Evolutionary conservation across 2,329 filamentous ascomycete species (phyloP).

Genomic region (Dothistroma septosporum): DNA sequence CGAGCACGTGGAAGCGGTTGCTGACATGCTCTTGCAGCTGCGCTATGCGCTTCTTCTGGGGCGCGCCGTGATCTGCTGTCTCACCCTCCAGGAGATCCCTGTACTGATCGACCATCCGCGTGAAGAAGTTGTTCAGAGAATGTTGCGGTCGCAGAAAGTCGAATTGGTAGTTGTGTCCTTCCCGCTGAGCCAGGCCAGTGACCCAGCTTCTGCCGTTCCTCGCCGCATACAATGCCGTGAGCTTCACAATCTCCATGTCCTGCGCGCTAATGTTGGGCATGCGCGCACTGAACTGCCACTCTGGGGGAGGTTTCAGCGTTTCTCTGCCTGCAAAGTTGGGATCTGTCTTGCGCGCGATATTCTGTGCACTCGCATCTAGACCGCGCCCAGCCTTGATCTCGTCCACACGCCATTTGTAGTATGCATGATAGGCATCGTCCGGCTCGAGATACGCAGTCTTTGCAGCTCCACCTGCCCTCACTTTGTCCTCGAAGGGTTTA

Average conservation of each 20-base stretch:
- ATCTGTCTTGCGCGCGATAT: constrained; percentile 21
- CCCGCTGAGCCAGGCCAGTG: constrained; percentile 81
- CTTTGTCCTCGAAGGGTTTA: constrained; percentile 69
- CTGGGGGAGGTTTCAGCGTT: constrained; percentile 77
- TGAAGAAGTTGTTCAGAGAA: constrained; percentile 94
- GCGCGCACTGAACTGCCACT: constrained; percentile 89
- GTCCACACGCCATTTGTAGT: constrained; percentile 83
- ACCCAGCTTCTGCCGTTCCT: constrained; percentile 90
- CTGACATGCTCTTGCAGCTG: constrained; percentile 70
- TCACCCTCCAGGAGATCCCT: constrained; percentile 68
- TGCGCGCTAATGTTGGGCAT: constrained; percentile 97
- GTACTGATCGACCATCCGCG: constrained; percentile 88
- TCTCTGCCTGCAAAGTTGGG: constrained; percentile 52
- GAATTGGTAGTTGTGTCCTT: constrained; percentile 88
- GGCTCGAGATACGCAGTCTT: constrained; percentile 82
- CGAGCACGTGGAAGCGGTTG: constrained; percentile 75
- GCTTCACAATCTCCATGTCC: constrained; percentile 67
- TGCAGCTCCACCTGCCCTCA: constrained; percentile 82
- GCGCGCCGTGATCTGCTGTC: constrained; percentile 64
- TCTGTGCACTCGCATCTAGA: constrained; percentile 56
- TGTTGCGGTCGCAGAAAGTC: constrained; percentile 94
- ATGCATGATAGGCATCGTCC: constrained; percentile 78
- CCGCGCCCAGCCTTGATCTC: constrained; percentile 83
- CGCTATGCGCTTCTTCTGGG: constrained; percentile 66
- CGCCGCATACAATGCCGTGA: constrained; percentile 88